Conservation (phyloP, 805 yeast genomes). For the Yamadazyma ubonensis region DNA sequence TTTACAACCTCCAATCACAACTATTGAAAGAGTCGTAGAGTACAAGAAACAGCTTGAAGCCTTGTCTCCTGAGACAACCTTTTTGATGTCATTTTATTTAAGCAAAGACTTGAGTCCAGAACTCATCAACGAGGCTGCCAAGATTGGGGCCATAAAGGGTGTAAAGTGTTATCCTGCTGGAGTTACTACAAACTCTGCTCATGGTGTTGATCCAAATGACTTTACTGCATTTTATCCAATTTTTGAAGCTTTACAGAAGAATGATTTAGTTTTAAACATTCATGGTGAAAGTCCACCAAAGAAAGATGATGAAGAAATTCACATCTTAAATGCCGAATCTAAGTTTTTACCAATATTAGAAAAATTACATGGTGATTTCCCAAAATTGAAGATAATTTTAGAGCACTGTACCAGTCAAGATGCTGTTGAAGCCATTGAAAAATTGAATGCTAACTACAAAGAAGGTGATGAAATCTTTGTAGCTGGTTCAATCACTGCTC, state of each 20-base stretch:
- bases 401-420: constrained; percentile 95
- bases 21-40: constrained; percentile 64
- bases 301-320: constrained; percentile 61
- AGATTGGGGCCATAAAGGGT: constrained; percentile 68
- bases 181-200: constrained; percentile 93
- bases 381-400: constrained; percentile 77
- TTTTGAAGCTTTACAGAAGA: constrained; percentile 82
- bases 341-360: constrained; percentile 84
- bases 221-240: constrained; percentile 86
- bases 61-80: constrained; percentile 79
- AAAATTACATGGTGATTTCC: constrained; percentile 79
- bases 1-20: constrained; percentile 86
- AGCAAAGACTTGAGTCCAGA: constrained; percentile 82
- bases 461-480: constrained; percentile 49
- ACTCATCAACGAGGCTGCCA: constrained; percentile 75
- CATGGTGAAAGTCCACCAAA: constrained; percentile 92
- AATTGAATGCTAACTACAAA: constrained; percentile 44
- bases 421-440: constrained; percentile 75
- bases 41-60: constrained; percentile 65
- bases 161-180: constrained; percentile 99
- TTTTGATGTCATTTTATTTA: constrained; percentile 87
- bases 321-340: constrained; percentile 92
- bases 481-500: constrained; percentile 94
- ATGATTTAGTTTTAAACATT: constrained; percentile 74
- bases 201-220: constrained; percentile 92